Conservation (phyloP, 2,329 filamentous ascomycete genomes). For the Epicoccum sorghinum region DNA sequence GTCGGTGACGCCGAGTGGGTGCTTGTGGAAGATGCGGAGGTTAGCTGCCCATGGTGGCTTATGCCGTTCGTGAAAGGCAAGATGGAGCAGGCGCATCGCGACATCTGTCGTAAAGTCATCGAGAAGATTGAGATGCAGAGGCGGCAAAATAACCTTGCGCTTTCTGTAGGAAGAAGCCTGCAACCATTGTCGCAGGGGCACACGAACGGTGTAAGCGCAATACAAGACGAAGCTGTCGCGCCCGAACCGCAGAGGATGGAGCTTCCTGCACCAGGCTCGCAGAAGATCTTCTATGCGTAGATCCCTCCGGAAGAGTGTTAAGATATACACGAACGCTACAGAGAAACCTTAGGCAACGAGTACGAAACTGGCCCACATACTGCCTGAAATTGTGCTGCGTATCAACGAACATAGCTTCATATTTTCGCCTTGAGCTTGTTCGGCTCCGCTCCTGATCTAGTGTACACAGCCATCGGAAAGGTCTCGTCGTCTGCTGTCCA, state of each 20-base stretch:
- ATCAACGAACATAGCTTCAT: not conserved
- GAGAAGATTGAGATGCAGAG: conserved; percentile 39
- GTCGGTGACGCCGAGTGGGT: conserved; percentile 42
- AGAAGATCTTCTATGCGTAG: conserved; percentile 31
- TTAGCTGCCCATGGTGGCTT: conserved; percentile 41
- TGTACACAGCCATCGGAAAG: conserved; percentile 39
- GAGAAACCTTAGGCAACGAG: too few relatives aligned
- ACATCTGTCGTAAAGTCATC: conserved; percentile 42
- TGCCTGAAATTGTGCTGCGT: too few relatives aligned
- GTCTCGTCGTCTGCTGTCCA: conserved; percentile 32
- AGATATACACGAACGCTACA: too few relatives aligned
- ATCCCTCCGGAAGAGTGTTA: too few relatives aligned
- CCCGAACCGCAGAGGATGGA: conserved; percentile 20
- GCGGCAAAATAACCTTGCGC: conserved; percentile 24
- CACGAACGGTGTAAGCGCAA: not conserved
- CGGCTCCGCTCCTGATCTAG: not conserved
- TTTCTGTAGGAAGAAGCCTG: conserved; percentile 21
- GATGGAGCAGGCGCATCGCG: conserved; percentile 42
- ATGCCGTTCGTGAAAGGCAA: conserved; percentile 45
- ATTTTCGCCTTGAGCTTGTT: not conserved
- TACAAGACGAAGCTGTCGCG: conserved; percentile 18
- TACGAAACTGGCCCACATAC: too few relatives aligned
- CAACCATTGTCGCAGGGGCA: conserved; percentile 7
- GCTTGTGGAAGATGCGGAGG: conserved; percentile 45
- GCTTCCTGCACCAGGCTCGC: conserved; percentile 17